Conservation (phyloP, 169 alveolate genomes). For the Babesia ovis region DNA sequence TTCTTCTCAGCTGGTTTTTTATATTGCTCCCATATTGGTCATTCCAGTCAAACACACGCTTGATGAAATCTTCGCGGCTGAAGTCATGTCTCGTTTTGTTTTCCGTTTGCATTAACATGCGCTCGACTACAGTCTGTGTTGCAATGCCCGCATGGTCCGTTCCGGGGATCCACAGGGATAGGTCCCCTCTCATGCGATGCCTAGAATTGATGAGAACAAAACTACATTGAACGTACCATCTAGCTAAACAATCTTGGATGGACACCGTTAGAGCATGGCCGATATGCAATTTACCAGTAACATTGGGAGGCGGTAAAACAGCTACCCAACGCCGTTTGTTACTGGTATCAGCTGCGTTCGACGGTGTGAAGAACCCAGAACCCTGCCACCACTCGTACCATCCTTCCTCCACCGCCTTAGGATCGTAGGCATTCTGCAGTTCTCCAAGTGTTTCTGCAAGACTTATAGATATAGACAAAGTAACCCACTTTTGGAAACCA, state of each 20-base stretch:
- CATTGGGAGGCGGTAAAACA: slow-evolving; percentile 99
- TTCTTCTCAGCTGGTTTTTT: slow-evolving; percentile 84
- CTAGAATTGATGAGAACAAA: slow-evolving; percentile 16
- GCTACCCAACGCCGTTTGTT: slow-evolving; percentile 76
- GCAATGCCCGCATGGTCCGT: slow-evolving; percentile 99
- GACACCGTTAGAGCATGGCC: slow-evolving; percentile 99
- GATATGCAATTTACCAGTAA: slow-evolving; percentile 99
- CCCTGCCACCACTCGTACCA: slow-evolving; percentile 96
- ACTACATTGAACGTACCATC: slow-evolving; percentile 79
- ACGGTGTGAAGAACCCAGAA: slow-evolving; percentile 79
- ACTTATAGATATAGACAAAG: not conserved
- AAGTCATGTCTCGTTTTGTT: slow-evolving; percentile 92
- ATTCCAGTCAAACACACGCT: slow-evolving; percentile 98
- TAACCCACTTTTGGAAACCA: slow-evolving; percentile 28
- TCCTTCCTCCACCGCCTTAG: slow-evolving; percentile 92
- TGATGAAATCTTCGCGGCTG: slow-evolving; percentile 94
- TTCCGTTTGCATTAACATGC: slow-evolving; percentile 90
- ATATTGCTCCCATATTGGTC: slow-evolving; percentile 94
- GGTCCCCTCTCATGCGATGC: slow-evolving; percentile 94
- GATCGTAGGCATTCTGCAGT: slow-evolving; percentile 91
- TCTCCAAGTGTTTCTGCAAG: slow-evolving; percentile 41
- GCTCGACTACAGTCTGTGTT: slow-evolving; percentile 98
- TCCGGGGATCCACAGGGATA: slow-evolving; percentile 98
- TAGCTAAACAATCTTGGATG: slow-evolving; percentile 95
- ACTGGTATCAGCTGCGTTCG: slow-evolving; percentile 66